A percentile compares a stretch with the other conserved stretches of the same genome.
Evolutionary conservation across 2,329 filamentous ascomycete genomes (phyloP).

Genomic region (Aaosphaeria arxii): DNA sequence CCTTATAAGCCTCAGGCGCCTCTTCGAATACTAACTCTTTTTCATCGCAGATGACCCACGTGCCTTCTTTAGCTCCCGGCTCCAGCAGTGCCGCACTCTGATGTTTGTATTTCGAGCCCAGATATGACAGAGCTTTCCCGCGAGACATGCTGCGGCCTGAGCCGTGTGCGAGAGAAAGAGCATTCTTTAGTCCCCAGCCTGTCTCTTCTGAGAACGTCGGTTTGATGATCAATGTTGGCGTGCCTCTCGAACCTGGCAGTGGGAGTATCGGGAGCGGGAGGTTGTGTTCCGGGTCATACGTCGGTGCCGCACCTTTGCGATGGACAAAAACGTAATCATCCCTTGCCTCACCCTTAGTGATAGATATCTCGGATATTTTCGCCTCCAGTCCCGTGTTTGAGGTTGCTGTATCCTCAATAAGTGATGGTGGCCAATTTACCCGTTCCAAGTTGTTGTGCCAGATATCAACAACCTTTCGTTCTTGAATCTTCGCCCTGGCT

Average conservation of each 20-base stretch:
- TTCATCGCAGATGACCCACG: slow-evolving; percentile 39
- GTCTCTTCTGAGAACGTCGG: slow-evolving; percentile 27
- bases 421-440: neutral
- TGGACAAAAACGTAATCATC: slow-evolving; percentile 29
- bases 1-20: slow-evolving; percentile 29
- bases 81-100: slow-evolving; percentile 19
- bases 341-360: slow-evolving; percentile 1
- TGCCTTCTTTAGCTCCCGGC: slow-evolving; percentile 22
- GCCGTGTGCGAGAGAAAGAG: slow-evolving; percentile 36
- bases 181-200: slow-evolving; percentile 27
- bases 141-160: slow-evolving; percentile 39
- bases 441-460: neutral
- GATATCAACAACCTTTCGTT: neutral
- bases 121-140: slow-evolving; percentile 28
- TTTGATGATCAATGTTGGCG: slow-evolving; percentile 36
- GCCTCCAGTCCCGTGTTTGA: neutral
- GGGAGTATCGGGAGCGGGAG: slow-evolving; percentile 29
- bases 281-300: slow-evolving; percentile 16
- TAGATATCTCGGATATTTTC: neutral
- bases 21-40: slow-evolving; percentile 31
- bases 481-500: neutral
- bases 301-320: slow-evolving; percentile 39
- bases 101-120: slow-evolving; percentile 32
- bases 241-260: slow-evolving; percentile 37
- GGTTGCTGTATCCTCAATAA: neutral